Base-by-base conservation (phyloP, 495 filamentous ascomycete species). In the Lasiosphaeriaceae sp. region DNA sequence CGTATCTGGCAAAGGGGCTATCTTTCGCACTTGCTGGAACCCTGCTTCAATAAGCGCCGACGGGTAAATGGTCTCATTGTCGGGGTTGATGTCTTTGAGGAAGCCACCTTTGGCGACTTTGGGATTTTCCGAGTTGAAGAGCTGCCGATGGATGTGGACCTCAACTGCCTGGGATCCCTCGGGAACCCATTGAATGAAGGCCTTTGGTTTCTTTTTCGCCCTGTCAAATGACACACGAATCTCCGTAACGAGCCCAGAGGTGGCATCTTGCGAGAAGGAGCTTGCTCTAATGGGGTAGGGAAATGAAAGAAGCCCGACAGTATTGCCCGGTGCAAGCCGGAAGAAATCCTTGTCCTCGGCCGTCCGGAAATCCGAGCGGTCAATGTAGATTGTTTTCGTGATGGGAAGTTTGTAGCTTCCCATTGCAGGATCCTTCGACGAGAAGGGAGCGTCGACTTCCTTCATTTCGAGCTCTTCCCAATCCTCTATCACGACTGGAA, bases 151-250 rank as follows among this genome's bases (percentile, higher is more conserved):
- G 34, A 91, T 75, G 9, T 91, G 84, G 37, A 83, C 87, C 67
- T 90, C 86, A 7, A 86, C 87, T 56, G 78, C 80, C 14, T 58
- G 70, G 19, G 90, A 81, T 4, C 86, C 86, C 19, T 71, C 67
- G 19, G 86, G 68, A 2, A 96, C 87, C 92, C 92, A 96, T 60
- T 96, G 90, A 64, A 97, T 96, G 69, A 84, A 90, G 0, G 86
- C 82, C 71, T 92, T 95, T 50, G 89, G 88, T 70, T 90, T 90
- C 73, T 86, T 86, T 53, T 76, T 80, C 47, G 85, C 82, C 54
- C 78, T 80, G 48, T 85, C 82, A 47, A 78, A 84, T 9, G 73
- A 76, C 4, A 85, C 88, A 22, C 75, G 74, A 52, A 90, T 78
- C 56, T 86, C 80, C 21, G 75, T 89, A 21, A 95, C 79, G 20